Percentiles rank a stretch among this genome's conserved stretches.
These are phyloP conservation scores for Cyberlindnera saturnus DNA, from an alignment of 805 yeast genomes.

Conservation along the genomic window DNA sequence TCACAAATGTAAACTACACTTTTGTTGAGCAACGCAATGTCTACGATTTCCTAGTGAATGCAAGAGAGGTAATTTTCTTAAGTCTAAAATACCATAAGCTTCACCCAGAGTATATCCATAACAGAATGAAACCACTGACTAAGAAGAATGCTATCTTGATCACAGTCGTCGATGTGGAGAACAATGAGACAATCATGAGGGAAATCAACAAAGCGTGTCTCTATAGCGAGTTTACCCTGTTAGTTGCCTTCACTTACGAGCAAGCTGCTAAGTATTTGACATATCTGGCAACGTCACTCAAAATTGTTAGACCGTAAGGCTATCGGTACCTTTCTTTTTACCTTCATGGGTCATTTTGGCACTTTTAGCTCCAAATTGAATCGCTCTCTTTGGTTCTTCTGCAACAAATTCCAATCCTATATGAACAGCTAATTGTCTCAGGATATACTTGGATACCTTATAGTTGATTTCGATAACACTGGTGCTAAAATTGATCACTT, in stretches of 20 bases:
- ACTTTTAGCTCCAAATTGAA: constrained; percentile 92
- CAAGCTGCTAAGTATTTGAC: constrained; percentile 45
- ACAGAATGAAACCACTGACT: constrained; percentile 38
- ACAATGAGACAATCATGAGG: constrained; percentile 38
- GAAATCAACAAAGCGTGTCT: constrained; percentile 35
- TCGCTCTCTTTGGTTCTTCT: constrained; percentile 83
- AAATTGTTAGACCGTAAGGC: constrained; percentile 13
- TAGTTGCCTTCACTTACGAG: constrained; percentile 40
- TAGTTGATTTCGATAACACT: constrained; percentile 42
- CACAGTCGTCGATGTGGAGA: constrained; percentile 61
- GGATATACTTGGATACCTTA: constrained; percentile 45
- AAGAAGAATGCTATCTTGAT: constrained; percentile 47
- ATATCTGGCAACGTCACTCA: constrained; percentile 22
- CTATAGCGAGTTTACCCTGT: constrained; percentile 34
- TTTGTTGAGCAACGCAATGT: constrained; percentile 37
- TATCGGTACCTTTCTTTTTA: constrained; percentile 70
- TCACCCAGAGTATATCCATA: constrained; percentile 68
- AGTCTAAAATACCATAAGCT: constrained; percentile 69
- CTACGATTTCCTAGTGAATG: constrained; percentile 64
- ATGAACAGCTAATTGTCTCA: constrained; percentile 55
- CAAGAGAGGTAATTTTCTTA: constrained; percentile 49
- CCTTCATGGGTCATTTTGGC: constrained; percentile 87
- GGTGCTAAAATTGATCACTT: constrained; percentile 47
- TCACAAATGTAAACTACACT: constrained; percentile 52
- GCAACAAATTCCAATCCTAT: constrained; percentile 51